Conservation (phyloP, 1,284 basidiomycete genomes). For the Cystobasidiaceae sp. region DNA sequence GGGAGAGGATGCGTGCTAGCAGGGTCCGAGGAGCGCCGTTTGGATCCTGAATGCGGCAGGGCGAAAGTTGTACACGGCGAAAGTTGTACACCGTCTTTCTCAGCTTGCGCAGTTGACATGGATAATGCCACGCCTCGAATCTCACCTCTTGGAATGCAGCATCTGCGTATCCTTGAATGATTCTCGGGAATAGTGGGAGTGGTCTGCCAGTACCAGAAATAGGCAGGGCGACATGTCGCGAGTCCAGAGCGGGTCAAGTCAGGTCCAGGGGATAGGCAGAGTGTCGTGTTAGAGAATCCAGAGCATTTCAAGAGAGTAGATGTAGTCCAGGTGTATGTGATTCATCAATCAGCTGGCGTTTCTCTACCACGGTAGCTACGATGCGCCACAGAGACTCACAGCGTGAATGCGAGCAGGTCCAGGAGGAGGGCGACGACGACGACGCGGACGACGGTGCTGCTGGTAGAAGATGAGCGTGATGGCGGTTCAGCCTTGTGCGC, state of each 20-base stretch:
- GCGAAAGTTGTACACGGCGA: no score
- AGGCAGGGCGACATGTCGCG: no score
- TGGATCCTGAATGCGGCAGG: no score
- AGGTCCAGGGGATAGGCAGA: background rate
- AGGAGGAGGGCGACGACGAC: conserved; percentile 37
- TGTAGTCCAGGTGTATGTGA: background rate
- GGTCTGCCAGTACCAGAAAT: conserved; percentile 17
- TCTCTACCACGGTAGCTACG: background rate
- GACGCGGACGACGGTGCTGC: conserved; percentile 31
- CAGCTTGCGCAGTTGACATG: background rate
- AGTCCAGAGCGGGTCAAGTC: background rate
- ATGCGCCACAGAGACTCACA: conserved; percentile 30
- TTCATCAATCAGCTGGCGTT: background rate
- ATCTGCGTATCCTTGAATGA: conserved; percentile 38
- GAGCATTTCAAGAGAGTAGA: background rate
- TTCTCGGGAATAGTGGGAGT: conserved; percentile 36
- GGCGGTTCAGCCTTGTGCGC: background rate
- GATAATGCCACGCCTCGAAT: background rate
- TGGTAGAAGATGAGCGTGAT: no score
- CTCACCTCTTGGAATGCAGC: background rate
- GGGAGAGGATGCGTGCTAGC: conserved; percentile 20
- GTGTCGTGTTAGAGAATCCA: background rate
- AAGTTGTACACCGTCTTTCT: background rate
- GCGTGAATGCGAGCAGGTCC: conserved; percentile 40
- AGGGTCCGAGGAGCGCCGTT: no score